phyloP scores from a whole-genome alignment of 345 rosid species.

The Rubroshorea leprosula region DNA sequence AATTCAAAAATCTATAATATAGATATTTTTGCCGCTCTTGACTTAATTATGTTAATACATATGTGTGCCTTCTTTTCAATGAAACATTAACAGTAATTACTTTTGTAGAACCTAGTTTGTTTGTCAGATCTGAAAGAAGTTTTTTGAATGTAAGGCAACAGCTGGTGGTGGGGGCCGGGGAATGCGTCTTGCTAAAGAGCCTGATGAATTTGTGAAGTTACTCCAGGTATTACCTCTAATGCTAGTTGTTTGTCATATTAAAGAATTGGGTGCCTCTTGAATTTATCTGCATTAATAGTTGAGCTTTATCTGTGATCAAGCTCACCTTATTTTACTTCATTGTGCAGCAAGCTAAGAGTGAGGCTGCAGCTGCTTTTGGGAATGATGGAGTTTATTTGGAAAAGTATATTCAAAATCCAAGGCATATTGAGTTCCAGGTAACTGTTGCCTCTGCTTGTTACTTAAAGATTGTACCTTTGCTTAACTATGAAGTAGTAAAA shows the following conservation, averaged over 20 bases:
- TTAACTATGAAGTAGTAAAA: no score
- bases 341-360: constrained; percentile 93
- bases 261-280: not conserved
- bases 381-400: constrained; percentile 98
- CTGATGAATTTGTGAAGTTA: constrained; percentile 89
- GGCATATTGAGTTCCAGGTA: constrained; percentile 99
- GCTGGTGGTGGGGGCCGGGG: constrained; percentile 99
- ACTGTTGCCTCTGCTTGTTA: constrained; percentile 1
- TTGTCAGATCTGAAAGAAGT: not conserved
- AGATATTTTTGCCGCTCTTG: no score
- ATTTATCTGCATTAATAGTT: no score
- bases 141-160: constrained; percentile 61
- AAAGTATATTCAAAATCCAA: constrained; percentile 86
- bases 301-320: no score
- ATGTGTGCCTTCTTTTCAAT: no score
- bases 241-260: not conserved
- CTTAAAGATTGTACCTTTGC: no score
- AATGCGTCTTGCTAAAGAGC: constrained; percentile 97
- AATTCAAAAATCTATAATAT: not conserved
- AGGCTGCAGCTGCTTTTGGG: constrained; percentile 98
- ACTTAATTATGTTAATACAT: no score
- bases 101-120: not conserved
- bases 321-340: constrained; percentile 14
- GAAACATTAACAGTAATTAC: not conserved
- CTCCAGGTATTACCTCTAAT: constrained; percentile 54